Percentiles rank a stretch among this genome's conserved stretches.
Evolutionary conservation across 75 land plant species (phyloP).

Genomic region (Isoetes taiwanensis): DNA sequence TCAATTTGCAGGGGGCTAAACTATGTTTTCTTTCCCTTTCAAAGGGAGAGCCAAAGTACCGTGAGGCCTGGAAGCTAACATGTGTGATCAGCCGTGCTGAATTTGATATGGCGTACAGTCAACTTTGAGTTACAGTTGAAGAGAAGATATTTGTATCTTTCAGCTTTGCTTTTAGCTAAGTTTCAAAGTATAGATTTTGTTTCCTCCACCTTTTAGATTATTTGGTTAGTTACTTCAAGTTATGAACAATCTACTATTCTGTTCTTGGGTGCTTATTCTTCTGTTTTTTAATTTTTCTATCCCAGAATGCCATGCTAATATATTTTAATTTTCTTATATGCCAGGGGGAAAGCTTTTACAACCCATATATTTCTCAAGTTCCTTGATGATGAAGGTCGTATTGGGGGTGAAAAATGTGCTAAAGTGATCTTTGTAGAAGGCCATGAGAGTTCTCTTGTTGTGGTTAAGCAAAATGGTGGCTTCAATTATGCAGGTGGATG

Average conservation of each 20-base stretch:
- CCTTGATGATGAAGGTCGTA: slow-evolving; percentile 34
- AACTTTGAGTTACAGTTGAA: slow-evolving; percentile 57
- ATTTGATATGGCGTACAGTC: slow-evolving; percentile 60
- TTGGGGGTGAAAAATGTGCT: slow-evolving; percentile 85
- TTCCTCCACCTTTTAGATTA: not conserved
- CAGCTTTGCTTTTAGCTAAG: not conserved
- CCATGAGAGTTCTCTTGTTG: slow-evolving; percentile 69
- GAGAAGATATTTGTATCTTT: slow-evolving; percentile 50
- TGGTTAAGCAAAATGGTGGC: slow-evolving; percentile 91
- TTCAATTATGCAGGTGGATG: slow-evolving; percentile 92
- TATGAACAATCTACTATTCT: not conserved
- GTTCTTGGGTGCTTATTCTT: not conserved
- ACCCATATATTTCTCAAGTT: slow-evolving; percentile 63
- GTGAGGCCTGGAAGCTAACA: slow-evolving; percentile 64
- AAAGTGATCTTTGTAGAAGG: slow-evolving; percentile 69
- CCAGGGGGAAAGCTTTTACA: slow-evolving; percentile 95
- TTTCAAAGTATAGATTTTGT: not conserved
- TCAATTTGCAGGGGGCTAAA: too few relatives aligned
- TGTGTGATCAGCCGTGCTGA: slow-evolving; percentile 80
- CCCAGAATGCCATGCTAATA: not conserved
- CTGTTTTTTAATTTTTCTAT: not conserved
- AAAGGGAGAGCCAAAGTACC: slow-evolving; percentile 63
- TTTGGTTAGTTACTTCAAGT: not conserved
- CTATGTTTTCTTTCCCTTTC: too few relatives aligned
- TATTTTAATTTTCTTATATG: too few relatives aligned